Base-by-base conservation (phyloP, 768 basidiomycete species). In the Leucocoprinus sp. region DNA sequence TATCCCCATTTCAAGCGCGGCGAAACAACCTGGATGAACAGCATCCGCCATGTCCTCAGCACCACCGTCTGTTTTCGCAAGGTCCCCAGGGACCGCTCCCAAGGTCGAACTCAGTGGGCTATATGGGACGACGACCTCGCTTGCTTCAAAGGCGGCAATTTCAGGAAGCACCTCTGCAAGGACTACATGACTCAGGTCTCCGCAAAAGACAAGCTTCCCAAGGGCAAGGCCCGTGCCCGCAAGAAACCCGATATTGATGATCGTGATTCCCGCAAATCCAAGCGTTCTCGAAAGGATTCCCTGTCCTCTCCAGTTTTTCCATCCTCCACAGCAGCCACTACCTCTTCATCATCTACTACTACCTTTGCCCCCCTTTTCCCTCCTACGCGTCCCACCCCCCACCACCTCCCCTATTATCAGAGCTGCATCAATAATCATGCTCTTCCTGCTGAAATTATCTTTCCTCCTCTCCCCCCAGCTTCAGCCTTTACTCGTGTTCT, bases 1-100 rank as follows among this genome's bases (percentile, higher is more conserved):
- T 93, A 92, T 64, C 93, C 96, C 5, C 82, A 83, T 59, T 99
- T 90, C 67, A 90, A 91, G 63, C 84, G 87, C 48, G 84, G 85
- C 17, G 93, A 97, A 56, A 78, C 84, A 3, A 95, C 92, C 5
- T 98, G 95, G 95, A 93, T 93, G 80, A 96, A 96, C 63, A 93
- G 91, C 45, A 91, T 98, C 49, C 78, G 95, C n/a, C 93, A 98
- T 63, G 93, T 93, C 38, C 74, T 98, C 19, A 92, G 88, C 52
- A 90, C 93, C 2, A 95, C 93, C 35, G 78, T 84, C 28, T 85
- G 84, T 55, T 97, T 96, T 63, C 79, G 90, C 51, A 96, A 95
- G 55, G 78, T 84, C 0, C 76, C 80, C 2, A 70, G 92, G 17
- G 82, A 88, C 48, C 77, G 84, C 9, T 73, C 79, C 19, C 75